Evolutionary conservation across 1,139 yeast genomes (phyloP), one percentile per base, ranked within the genome.

Genomic region (Diutina scorzettiae): DNA sequence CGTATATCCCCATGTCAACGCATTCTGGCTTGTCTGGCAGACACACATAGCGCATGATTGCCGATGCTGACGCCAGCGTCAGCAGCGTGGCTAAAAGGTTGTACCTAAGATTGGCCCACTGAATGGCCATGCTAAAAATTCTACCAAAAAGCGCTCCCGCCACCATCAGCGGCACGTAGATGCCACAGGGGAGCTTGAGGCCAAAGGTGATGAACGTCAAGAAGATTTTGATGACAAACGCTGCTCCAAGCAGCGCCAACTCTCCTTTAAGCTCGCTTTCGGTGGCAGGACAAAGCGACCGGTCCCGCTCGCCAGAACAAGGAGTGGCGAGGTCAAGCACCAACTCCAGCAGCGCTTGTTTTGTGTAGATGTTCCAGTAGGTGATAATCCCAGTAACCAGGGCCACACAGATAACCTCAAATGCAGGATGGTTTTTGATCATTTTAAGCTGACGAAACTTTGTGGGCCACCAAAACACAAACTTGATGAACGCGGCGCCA

Each of bases 121-220:
- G 73, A 17, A 76, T 53, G n/a, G 56, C 31, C 60, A 73, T 63
- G 1, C 77, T 77, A 45, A 74, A 62, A 5, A 71, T 54, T 23
- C 82, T 55, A 0, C 85, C 85, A 58, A 74, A 76, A 14, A 78
- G 57, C 0, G 84, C 83, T 6, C 85, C 85, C 43, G 71, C 64
- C 1, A 77, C 81, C 83, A 78, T 76, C 1, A 81, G 73, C 1
- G 85, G 85, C 0, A 78, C 80, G 52, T 78, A 78, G 19, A 78
- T 73, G 19, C 85, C 85, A 43, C 78, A 70, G 0, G 85, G 85
- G 2, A 78, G 62, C 50, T 76, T 78, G 44, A 76, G 56, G 1
- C 85, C 85, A 55, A 76, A 75, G 0, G 82, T 74, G 9, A 76
- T 53, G 24, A 70, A 62, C 0, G 81, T 76, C 28, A 77, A 57